These are phyloP conservation scores for Brassica napus DNA, from an alignment of 345 rosid genomes.

Conservation along the genomic window DNA sequence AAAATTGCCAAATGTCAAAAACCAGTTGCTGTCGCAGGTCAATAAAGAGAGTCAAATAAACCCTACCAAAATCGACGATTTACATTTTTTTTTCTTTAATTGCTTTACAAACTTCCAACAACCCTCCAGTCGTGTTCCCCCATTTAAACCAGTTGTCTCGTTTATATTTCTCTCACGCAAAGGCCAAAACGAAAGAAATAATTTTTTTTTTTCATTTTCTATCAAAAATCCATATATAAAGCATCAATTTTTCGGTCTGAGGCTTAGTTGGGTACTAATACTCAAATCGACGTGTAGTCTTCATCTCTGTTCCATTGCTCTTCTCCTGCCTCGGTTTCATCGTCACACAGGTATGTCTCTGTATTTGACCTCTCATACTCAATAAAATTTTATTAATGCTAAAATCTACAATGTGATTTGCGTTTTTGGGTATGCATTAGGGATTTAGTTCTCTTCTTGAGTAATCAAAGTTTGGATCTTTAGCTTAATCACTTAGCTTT, in stretches of 20 bases:
- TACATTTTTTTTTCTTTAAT: neutral
- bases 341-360: conserved; percentile 36
- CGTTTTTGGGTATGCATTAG: neutral
- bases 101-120: conserved; percentile 17
- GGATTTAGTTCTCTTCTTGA: neutral
- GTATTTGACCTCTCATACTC: neutral
- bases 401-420: neutral
- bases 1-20: conserved; percentile 32
- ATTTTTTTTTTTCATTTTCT: neutral
- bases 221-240: conserved; percentile 9
- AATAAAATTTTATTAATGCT: neutral
- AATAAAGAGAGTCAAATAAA: conserved; percentile 20
- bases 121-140: conserved; percentile 20
- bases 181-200: neutral
- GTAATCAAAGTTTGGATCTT: conserved; percentile 9
- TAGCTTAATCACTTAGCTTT: neutral
- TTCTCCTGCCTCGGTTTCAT: conserved; percentile 35
- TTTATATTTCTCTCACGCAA: conserved; percentile 4
- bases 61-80: neutral
- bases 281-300: neutral
- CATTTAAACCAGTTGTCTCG: neutral
- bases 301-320: neutral
- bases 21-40: conserved; percentile 19
- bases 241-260: neutral
- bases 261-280: neutral